phyloP scores from a whole-genome alignment of 2,329 filamentous ascomycete species.

The Cladophialophora exuberans region DNA sequence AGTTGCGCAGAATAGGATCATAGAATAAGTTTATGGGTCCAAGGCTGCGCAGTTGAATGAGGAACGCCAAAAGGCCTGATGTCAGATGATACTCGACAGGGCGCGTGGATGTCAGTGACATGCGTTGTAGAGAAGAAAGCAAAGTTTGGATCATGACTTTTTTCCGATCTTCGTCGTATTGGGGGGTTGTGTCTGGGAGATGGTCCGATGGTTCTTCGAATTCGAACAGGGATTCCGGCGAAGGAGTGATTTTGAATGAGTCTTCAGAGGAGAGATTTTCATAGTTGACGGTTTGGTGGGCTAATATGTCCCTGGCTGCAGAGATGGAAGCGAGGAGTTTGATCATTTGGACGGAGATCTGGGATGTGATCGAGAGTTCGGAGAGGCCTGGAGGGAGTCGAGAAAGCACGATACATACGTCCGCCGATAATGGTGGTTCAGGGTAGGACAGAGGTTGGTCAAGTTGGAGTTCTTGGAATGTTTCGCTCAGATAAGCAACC shows the following conservation, averaged over 20 bases:
- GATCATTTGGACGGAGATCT: slow-evolving; percentile 29
- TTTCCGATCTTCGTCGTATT: slow-evolving; percentile 14
- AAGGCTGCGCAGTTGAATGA: slow-evolving; percentile 27
- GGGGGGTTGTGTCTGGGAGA: neutral
- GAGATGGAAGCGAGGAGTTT: slow-evolving; percentile 26
- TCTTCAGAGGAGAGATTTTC: neutral
- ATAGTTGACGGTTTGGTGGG: neutral
- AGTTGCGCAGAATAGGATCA: slow-evolving; percentile 30
- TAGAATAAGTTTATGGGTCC: slow-evolving; percentile 29
- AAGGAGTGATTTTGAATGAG: no score
- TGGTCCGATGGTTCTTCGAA: no score
- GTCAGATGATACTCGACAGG: slow-evolving; percentile 25
- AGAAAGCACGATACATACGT: slow-evolving; percentile 25
- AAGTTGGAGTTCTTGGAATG: slow-evolving; percentile 27
- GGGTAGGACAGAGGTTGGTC: slow-evolving; percentile 28
- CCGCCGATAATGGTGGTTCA: slow-evolving; percentile 24
- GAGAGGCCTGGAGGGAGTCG: slow-evolving; percentile 27
- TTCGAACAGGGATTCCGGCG: no score
- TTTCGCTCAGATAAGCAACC: slow-evolving; percentile 20
- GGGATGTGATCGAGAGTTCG: slow-evolving; percentile 24
- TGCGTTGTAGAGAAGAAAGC: slow-evolving; percentile 30
- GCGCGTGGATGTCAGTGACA: slow-evolving; percentile 21
- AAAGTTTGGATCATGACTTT: slow-evolving; percentile 23
- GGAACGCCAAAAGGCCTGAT: slow-evolving; percentile 26
- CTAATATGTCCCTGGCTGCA: slow-evolving; percentile 8